These are phyloP conservation scores for Cladophialophora chaetospira DNA, from an alignment of 2,329 filamentous ascomycete species.

Conservation along the genomic window DNA sequence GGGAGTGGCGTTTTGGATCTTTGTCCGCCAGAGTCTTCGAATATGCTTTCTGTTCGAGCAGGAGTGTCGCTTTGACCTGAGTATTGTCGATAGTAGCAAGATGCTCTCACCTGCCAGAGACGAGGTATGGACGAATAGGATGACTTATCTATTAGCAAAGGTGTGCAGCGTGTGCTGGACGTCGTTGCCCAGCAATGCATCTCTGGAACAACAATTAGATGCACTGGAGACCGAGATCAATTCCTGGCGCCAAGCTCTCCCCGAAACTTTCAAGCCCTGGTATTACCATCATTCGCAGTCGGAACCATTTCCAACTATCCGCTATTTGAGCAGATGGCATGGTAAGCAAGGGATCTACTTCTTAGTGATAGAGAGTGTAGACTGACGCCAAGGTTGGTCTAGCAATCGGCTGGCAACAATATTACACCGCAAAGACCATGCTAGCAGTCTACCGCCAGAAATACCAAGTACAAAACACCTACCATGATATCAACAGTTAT, in stretches of 20 bases:
- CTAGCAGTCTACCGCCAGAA: not conserved
- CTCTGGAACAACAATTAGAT: too few species aligned
- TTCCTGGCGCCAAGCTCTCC: not conserved
- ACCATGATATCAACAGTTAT: not conserved
- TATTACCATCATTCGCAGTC: not conserved
- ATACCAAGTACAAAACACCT: not conserved
- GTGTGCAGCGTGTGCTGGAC: not conserved
- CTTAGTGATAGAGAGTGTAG: not conserved
- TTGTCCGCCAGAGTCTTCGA: conserved; percentile 12
- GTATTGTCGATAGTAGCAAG: not conserved
- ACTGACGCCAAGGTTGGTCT: not conserved
- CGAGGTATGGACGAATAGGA: conserved; percentile 15
- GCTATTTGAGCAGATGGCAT: conserved; percentile 6
- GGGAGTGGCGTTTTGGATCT: conserved; percentile 13
- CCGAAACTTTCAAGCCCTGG: not conserved
- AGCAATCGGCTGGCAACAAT: conserved; percentile 10
- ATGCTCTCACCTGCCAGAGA: not conserved
- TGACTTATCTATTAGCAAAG: not conserved
- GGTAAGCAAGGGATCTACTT: not conserved
- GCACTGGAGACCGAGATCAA: not conserved
- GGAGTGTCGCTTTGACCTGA: conserved; percentile 8
- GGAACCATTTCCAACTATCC: not conserved
- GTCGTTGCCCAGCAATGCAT: not conserved
- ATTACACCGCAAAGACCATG: conserved; percentile 6
- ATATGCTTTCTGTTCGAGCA: conserved; percentile 16